A percentile compares a stretch with the other conserved stretches of the same genome.
These are phyloP conservation scores for Irineochytrium annulatum DNA, from an alignment of 192 early-diverging fungal species.

Conservation along the genomic window DNA sequence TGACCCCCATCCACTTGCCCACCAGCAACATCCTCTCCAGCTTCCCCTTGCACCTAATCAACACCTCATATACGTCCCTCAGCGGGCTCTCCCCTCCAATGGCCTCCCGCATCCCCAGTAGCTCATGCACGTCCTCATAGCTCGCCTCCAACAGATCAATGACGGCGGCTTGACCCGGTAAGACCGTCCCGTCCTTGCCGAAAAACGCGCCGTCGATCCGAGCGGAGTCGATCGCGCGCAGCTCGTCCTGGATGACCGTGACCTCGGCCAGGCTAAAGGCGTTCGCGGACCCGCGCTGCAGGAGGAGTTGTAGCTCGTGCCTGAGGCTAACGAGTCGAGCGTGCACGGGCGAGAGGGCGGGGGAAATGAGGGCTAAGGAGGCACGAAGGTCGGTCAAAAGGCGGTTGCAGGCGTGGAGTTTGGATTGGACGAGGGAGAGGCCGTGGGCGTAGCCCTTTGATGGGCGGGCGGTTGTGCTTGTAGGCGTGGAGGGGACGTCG, in stretches of 20 bases:
- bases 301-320: conserved; percentile 47
- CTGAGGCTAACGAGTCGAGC: conserved; percentile 70
- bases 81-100: conserved; percentile 51
- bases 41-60: conserved; percentile 58
- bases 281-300: conserved; percentile 15
- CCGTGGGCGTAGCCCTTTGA: background rate
- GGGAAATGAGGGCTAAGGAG: conserved; percentile 58
- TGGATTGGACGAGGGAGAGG: conserved; percentile 13
- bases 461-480: background rate
- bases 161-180: conserved; percentile 79
- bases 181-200: conserved; percentile 59
- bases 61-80: conserved; percentile 32
- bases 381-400: conserved; percentile 45
- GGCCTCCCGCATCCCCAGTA: conserved; percentile 63
- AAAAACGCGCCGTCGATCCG: conserved; percentile 80
- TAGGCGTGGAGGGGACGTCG: background rate
- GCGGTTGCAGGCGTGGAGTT: conserved; percentile 8
- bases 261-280: conserved; percentile 40
- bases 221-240: conserved; percentile 70
- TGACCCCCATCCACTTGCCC: conserved; percentile 62
- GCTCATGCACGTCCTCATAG: conserved; percentile 78
- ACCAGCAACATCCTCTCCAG: conserved; percentile 73
- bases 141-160: conserved; percentile 74
- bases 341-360: conserved; percentile 71
- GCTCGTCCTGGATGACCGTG: conserved; percentile 39